Evolutionary conservation across 2,329 filamentous ascomycete species (phyloP).

Genomic region (Parafenestella ontariensis): DNA sequence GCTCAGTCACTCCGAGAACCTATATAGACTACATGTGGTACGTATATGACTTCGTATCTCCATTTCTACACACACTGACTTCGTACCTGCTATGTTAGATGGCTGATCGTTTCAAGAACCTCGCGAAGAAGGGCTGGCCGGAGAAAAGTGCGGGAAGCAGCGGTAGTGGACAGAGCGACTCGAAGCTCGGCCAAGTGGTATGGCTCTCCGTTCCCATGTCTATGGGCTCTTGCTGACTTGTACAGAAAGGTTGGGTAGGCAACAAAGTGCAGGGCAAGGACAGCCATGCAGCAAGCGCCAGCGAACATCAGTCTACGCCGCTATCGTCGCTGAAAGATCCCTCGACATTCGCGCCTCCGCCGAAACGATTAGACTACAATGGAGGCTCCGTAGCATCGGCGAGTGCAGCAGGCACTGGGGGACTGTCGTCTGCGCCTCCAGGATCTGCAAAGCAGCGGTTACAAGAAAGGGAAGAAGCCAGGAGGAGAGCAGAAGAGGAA

Average conservation of each 20-base stretch:
- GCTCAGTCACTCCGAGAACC: background rate
- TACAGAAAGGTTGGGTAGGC: constrained; percentile 65
- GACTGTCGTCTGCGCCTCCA: constrained; percentile 51
- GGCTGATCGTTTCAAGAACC: constrained; percentile 34
- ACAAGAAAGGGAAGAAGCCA: constrained; percentile 46
- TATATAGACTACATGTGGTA: background rate
- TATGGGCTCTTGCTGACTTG: constrained; percentile 9
- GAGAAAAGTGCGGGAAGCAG: constrained; percentile 25
- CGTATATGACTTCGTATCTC: background rate
- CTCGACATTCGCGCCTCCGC: constrained; percentile 78
- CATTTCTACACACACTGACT: background rate
- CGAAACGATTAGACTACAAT: constrained; percentile 66
- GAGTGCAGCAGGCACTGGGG: background rate
- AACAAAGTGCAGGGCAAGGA: constrained; percentile 58
- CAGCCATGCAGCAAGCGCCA: constrained; percentile 45
- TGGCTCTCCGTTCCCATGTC: constrained; percentile 51
- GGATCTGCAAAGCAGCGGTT: constrained; percentile 44
- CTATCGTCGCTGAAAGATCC: constrained; percentile 78
- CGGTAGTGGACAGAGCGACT: constrained; percentile 50
- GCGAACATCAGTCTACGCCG: constrained; percentile 66
- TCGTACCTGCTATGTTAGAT: background rate
- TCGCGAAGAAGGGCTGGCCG: constrained; percentile 59
- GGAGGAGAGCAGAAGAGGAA: constrained; percentile 47
- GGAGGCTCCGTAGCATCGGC: constrained; percentile 54
- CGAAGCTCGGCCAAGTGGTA: constrained; percentile 61